phyloP scores from a whole-genome alignment of 1,284 basidiomycete genomes.

The Mycosarcoma mackinlayi region DNA sequence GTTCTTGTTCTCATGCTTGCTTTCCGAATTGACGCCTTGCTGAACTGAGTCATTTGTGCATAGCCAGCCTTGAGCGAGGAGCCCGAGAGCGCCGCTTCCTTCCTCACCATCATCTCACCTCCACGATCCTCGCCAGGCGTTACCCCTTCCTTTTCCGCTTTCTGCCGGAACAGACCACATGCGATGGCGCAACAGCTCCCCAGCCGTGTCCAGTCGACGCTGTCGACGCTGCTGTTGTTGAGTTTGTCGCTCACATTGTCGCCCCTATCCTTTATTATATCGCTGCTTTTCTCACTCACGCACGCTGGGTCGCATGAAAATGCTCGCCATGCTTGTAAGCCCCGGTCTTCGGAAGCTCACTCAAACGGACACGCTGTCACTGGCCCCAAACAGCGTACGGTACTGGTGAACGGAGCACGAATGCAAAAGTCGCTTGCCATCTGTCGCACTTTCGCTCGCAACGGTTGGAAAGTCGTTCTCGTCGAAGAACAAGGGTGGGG shows the following conservation, averaged over 20 bases:
- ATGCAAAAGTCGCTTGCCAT: constrained; percentile 70
- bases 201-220: constrained; percentile 40
- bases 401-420: constrained; percentile 70
- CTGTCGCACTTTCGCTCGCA: constrained; percentile 69
- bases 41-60: too few species aligned
- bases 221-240: constrained; percentile 40
- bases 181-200: constrained; percentile 38
- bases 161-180: neutral
- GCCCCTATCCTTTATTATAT: constrained; percentile 22
- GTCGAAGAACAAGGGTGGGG: constrained; percentile 70
- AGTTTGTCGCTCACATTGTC: constrained; percentile 27
- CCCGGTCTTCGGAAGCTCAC: neutral
- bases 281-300: constrained; percentile 40
- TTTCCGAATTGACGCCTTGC: neutral
- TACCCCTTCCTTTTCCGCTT: neutral
- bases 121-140: neutral
- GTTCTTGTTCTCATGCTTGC: neutral
- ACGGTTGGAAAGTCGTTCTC: constrained; percentile 70
- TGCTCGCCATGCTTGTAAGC: neutral
- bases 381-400: constrained; percentile 38
- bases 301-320: constrained; percentile 8
- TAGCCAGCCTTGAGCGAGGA: too few species aligned
- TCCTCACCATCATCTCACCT: neutral
- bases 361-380: constrained; percentile 3
- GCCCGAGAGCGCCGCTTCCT: too few species aligned